Evolutionary conservation across 2,329 filamentous ascomycete genomes (phyloP).

Genomic region (Neophaeococcomyces mojaviensis): DNA sequence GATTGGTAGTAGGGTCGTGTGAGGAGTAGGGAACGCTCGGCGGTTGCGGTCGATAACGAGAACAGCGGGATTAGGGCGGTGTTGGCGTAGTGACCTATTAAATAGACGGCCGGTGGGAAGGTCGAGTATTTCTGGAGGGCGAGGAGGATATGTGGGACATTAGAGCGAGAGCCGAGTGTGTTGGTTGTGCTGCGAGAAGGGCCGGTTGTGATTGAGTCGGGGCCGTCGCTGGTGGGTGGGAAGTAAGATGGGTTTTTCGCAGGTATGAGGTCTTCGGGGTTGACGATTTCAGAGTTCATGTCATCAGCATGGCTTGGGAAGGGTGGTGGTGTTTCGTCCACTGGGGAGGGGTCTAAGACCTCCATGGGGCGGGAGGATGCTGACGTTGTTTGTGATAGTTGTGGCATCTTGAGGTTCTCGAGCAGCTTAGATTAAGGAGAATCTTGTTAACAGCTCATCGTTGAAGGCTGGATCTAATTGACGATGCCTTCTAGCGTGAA

Average conservation of each 20-base stretch:
- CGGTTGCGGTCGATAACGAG: conserved; percentile 63
- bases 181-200: conserved; percentile 26
- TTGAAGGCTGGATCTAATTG: neutral
- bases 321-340: conserved; percentile 47
- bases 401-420: neutral
- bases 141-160: conserved; percentile 37
- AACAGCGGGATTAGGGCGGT: conserved; percentile 72
- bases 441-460: neutral
- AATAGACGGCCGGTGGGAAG: conserved; percentile 73
- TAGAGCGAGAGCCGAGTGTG: conserved; percentile 30
- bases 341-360: conserved; percentile 75
- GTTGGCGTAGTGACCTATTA: conserved; percentile 69
- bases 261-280: conserved; percentile 35
- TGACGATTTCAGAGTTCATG: conserved; percentile 41
- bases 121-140: conserved; percentile 82
- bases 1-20: conserved; percentile 90
- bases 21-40: conserved; percentile 81
- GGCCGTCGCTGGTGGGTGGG: conserved; percentile 1
- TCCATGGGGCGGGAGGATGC: conserved; percentile 57
- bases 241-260: conserved; percentile 23
- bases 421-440: neutral
- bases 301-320: conserved; percentile 19
- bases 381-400: neutral
- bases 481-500: too few relatives aligned
- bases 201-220: neutral